These are phyloP conservation scores for Trichoderma reesei DNA, from an alignment of 495 filamentous ascomycete species.

Conservation along the genomic window DNA sequence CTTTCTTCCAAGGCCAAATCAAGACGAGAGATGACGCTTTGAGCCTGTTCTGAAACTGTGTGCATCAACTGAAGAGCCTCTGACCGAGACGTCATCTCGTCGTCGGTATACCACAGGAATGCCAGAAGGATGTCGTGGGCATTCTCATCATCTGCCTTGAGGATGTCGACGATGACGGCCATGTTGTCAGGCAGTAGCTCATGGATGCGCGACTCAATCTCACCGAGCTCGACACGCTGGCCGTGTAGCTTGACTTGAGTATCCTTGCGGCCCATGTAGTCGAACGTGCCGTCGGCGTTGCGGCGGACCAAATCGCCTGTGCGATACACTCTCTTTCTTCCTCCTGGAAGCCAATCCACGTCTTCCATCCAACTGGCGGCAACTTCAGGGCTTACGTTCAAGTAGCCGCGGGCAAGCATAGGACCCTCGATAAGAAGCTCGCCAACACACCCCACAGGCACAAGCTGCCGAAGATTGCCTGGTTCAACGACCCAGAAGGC, in stretches of 20 bases:
- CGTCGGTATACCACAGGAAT: slow-evolving; percentile 2
- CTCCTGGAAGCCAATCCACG: slow-evolving; percentile 29
- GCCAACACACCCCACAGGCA: slow-evolving; percentile 48
- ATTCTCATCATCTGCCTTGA: not conserved
- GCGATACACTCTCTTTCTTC: slow-evolving; percentile 20
- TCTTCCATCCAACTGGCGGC: slow-evolving; percentile 24
- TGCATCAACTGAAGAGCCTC: slow-evolving; percentile 19
- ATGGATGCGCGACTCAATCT: slow-evolving; percentile 16
- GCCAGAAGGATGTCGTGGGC: not conserved
- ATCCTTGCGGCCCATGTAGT: slow-evolving; percentile 19
- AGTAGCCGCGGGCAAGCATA: slow-evolving; percentile 31
- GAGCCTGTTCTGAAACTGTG: slow-evolving; percentile 58
- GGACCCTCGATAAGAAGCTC: slow-evolving; percentile 45
- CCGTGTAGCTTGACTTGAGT: slow-evolving; percentile 23
- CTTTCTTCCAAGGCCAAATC: slow-evolving; percentile 48
- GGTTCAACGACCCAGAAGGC: slow-evolving; percentile 34
- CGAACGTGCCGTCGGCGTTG: slow-evolving; percentile 18
- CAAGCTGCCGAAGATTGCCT: slow-evolving; percentile 29
- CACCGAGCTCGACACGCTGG: slow-evolving; percentile 23
- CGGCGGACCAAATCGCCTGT: slow-evolving; percentile 43
- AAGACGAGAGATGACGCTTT: slow-evolving; percentile 58
- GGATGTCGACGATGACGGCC: slow-evolving; percentile 43
- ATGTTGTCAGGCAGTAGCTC: slow-evolving; percentile 15
- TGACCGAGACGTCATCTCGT: not conserved
- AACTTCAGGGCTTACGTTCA: slow-evolving; percentile 16